Evolutionary conservation across 106 monocot species (phyloP), one percentile per base, ranked within the genome.

Genomic region (Gastrodia elata): DNA sequence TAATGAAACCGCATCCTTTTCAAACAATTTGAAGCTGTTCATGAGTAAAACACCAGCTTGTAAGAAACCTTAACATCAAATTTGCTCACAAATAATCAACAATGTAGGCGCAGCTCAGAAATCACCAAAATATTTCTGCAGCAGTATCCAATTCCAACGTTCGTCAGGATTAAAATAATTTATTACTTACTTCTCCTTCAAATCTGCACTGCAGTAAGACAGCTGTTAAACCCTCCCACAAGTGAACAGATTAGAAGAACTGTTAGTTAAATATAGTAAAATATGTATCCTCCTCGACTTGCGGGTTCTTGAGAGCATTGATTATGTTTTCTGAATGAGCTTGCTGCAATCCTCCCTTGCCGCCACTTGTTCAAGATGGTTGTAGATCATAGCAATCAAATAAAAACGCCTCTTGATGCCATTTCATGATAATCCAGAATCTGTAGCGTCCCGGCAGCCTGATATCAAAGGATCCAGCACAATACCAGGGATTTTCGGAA

Each of bases 401-500:
- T 93, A 98, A 80, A n/a, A 85, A 98, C 32, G 91, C 93, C 75
- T 99, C 98, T n/a, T 55, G 93, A 86, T 34, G 86, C 86, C 83
- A 88, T 84, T 83, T 92, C 90, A 61, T 93, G 83, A 83, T 85
- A 93, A 91, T 92, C 89, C 40, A 96, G 84, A 69, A 84, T 86
- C 79, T 92, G 70, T 48, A 92, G 81, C 39, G 92, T 90, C 74
- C 86, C 83, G 38, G 89, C 80, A 71, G 92, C 89, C 84, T 96
- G 96, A 36, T 38, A n/a, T 90, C 28, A 96, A 71, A 20, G 92
- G 89, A 72, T 86, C 84, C 80, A 96, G 44, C 36, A 96, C 89
- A 64, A 78, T 27, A 67, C 48, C 72, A 58, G 83, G n/a, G 69
- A 49, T 95, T 87, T 75, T 80, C 74, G 44, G 76, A 71, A 95